These are phyloP conservation scores for Epichloe amarillans DNA, from an alignment of 2,329 filamentous ascomycete species.

Conservation along the genomic window DNA sequence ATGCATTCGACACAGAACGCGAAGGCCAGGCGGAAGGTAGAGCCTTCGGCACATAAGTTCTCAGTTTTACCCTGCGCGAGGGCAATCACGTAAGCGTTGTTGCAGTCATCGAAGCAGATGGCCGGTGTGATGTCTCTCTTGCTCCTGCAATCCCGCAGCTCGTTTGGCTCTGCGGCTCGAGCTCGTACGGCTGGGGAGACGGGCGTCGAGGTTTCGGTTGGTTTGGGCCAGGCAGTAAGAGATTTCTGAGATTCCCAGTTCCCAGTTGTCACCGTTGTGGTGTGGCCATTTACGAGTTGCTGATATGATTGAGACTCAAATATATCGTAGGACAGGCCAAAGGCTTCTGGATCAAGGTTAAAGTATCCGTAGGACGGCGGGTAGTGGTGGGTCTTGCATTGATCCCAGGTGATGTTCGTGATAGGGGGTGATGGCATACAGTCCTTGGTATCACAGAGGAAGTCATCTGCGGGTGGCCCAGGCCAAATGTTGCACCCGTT, in stretches of 20 bases:
- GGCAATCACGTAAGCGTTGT: constrained; percentile 37
- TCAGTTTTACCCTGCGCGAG: constrained; percentile 32
- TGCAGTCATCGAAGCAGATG: constrained; percentile 40
- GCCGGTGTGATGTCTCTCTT: constrained; percentile 32
- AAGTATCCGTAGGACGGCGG: constrained; percentile 42
- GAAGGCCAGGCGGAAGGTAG: constrained; percentile 27
- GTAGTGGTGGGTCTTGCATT: constrained; percentile 35
- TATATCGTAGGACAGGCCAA: constrained; percentile 50
- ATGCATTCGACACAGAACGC: constrained; percentile 31
- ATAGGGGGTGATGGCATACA: constrained; percentile 31
- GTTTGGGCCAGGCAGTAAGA: constrained; percentile 21
- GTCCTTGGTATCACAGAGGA: constrained; percentile 29
- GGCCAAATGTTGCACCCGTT: constrained; percentile 37
- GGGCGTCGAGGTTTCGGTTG: background rate
- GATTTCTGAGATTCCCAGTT: constrained; percentile 40
- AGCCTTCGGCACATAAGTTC: constrained; percentile 29
- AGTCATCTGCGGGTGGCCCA: constrained; percentile 30
- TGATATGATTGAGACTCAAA: constrained; percentile 34
- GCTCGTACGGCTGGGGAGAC: background rate
- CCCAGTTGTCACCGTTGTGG: constrained; percentile 37
- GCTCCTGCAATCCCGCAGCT: constrained; percentile 8
- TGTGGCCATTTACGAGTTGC: constrained; percentile 21
- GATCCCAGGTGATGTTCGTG: constrained; percentile 27
- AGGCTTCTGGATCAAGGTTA: constrained; percentile 46
- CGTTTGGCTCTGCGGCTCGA: background rate